Evolutionary conservation across 2,329 filamentous ascomycete genomes (phyloP), one percentile per base, ranked within the genome.

Genomic region (Diatrype stigma): DNA sequence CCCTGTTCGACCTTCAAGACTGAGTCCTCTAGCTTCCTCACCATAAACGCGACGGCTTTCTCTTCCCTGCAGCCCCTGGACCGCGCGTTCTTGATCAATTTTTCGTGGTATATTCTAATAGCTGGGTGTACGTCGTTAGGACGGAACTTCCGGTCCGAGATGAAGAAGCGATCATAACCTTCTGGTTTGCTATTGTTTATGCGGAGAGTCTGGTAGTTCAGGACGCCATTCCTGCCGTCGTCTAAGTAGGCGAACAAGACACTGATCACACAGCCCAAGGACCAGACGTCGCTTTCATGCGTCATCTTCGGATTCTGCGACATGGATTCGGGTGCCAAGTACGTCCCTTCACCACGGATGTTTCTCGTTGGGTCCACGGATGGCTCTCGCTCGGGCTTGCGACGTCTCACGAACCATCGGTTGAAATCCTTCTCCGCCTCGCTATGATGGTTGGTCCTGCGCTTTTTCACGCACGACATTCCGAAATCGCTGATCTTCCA

Each of bases 401-500:
- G 47, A 6, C 56, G 58, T 8, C 54, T 58, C 26, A 59, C 40
- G 51, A 70, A 67, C 34, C 60, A 55, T 44, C 56, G 60, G 32
- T 63, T 63, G 51, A 67, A 62, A 45, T 67, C 62, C n/a, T 55
- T 59, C 22, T 66, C 60, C 1, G 57, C 56, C 22, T 63, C 56
- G 14, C 38, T 47, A n/a, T 45, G 32, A n/a, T 56, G 48, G n/a
- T 46, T 47, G 8, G 12, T 35, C 21, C 49, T 48, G 32, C 55
- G 57, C 44, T 59, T 49, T 6, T 62, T 72, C 17, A 73, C 64
- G 6, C 67, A 60, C 1, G 71, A 67, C 58, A 73, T 69, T 8
- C 71, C 70, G 51, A 74, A 74, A 48, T 72, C 71, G 19, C 70
- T 71, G 11, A 73, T 59, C 52, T 72, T 73, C 70, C 71, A 74